Evolutionary conservation across 768 basidiomycete genomes (phyloP), one percentile per base, ranked within the genome.

Genomic region (Termitomyces sp.): DNA sequence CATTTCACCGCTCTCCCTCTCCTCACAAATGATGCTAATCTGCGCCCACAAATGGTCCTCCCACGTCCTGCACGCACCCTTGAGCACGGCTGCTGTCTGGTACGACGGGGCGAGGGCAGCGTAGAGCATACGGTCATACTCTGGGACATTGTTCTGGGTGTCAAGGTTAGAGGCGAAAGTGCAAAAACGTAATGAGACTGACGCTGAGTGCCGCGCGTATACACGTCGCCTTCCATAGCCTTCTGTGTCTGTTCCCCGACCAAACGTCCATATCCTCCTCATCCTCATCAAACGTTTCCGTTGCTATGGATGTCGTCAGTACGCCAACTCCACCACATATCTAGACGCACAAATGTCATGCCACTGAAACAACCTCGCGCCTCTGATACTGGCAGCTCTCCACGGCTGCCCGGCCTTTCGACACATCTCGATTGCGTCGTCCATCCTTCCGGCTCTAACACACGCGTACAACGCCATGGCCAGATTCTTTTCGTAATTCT

Each of bases 41-140:
- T 91, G 88, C 0, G 91, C 93, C 97, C 97, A 99, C 0, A 98
- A 77, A 68, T 95, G 88, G 67, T 99, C 97, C 67, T 95, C 91
- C 95, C 96, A 98, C 23, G 91, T 89, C 36, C 86, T 75, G 67
- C 93, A 95, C 3, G 89, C 84, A 0, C 86, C 80, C 62, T 89
- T 86, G 36, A 93, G 81, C 35, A 88, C 72, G 23, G 71, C 74
- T 0, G 84, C 80, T 1, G 89, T 91, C 70, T 81, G 86, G 49
- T 79, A 82, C 13, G 79, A 88, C 35, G 87, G 95, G 30, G 79
- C 86, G 8, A 99, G 82, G 0, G 94, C 86, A 0, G 95, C 95
- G 64, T 94, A 95, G 0, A 98, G 76, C 1, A 87, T 81, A n/a
- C 94, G 87, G 70, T 98, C 94, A 41, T 86, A 77, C 14, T 84